Conservation (phyloP, 2,329 filamentous ascomycete species). For the Cladophialophora exuberans region DNA sequence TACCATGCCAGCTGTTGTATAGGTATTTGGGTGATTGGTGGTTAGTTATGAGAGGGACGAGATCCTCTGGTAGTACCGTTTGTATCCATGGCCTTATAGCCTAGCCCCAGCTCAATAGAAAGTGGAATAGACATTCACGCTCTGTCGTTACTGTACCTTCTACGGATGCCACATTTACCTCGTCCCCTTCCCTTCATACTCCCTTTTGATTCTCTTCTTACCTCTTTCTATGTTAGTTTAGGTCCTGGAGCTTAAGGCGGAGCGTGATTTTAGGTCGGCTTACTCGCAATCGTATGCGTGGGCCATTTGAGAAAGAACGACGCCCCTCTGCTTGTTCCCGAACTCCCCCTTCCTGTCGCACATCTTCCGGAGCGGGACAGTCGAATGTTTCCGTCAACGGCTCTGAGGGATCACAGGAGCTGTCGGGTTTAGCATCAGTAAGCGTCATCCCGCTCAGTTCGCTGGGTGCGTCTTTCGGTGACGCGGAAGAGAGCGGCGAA, state of each 20-base stretch:
- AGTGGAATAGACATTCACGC: too few relatives aligned
- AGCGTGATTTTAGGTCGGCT: constrained; percentile 9
- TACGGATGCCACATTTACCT: too few relatives aligned
- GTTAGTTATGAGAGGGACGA: too few relatives aligned
- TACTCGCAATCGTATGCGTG: constrained; percentile 8
- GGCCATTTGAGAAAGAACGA: background rate
- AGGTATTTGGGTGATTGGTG: too few relatives aligned
- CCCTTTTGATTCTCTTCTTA: background rate
- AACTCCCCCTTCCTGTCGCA: background rate
- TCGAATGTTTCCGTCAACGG: background rate
- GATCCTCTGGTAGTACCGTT: too few relatives aligned
- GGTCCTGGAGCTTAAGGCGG: constrained; percentile 12
- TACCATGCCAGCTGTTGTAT: too few relatives aligned
- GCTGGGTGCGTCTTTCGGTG: background rate
- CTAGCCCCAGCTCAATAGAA: too few relatives aligned
- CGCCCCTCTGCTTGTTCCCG: background rate
- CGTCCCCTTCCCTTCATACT: constrained; percentile 1
- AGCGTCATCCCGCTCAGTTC: background rate
- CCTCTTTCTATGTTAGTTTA: constrained; percentile 1
- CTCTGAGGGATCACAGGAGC: background rate
- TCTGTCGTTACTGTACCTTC: too few relatives aligned
- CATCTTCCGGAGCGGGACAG: background rate
- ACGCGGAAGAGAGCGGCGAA: background rate
- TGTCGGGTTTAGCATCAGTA: background rate
- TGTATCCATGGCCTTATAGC: too few relatives aligned